Evolutionary conservation across 2,329 filamentous ascomycete species (phyloP), one percentile per base, ranked within the genome.

Genomic region (Aspergillus sp.): DNA sequence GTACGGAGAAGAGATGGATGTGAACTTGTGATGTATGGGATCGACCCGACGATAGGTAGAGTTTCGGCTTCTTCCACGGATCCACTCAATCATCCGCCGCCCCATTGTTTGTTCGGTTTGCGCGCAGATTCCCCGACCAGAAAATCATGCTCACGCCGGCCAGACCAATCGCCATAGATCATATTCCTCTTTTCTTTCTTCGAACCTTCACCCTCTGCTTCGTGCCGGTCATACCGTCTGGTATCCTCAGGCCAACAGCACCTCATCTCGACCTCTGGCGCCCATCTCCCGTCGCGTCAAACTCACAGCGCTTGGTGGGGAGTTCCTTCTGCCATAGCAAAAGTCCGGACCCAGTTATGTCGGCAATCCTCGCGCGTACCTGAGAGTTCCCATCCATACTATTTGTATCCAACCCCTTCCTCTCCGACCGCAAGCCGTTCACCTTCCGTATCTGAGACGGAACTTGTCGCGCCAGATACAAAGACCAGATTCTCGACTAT

Each of bases 51-150:
- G 32, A 36, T 12, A 36, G 32, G 32, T 36, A 36, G 32, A 36
- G 32, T 36, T 36, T 36, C 32, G 32, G 32, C 32, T 36, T 36
- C 32, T 36, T 36, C 32, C 32, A 50, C n/a, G 47, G 23, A 19
- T 50, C 47, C 47, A 50, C 25, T 53, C 28, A 38, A 38, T 23
- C 30, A 38, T 45, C 36, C 17, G n/a, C 8, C 1, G 30, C 21
- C 53, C 39, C 39, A 49, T 28, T 23, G 63, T 65, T 65, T 64
- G 63, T 49, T 63, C 41, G 13, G 63, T 66, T 66, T 64, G 64
- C 63, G 58, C 60, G 50, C 47, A 55, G 39, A 56, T 48, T 54
- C 32, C 52, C 54, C 30, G 58, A 55, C 49, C 47, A 61, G 55
- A 63, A 63, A 62, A 60, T 60, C 54, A 64, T 65, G 55, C 53